phyloP scores from a whole-genome alignment of 129 eudicot genomes.

The Gnaphalium uliginosum region DNA sequence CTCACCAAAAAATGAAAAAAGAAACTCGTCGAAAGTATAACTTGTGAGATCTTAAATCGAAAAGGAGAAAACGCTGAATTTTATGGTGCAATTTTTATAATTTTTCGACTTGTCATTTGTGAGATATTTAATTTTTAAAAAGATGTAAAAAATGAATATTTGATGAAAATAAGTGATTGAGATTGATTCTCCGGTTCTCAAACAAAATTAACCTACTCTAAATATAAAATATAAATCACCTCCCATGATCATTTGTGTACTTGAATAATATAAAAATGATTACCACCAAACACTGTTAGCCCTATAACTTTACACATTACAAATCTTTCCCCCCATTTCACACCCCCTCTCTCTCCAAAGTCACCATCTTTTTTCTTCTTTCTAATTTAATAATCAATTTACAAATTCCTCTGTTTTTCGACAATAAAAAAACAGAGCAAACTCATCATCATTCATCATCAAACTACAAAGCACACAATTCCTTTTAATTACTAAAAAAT shows the following conservation, averaged over 20 bases:
- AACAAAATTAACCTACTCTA: too few relatives aligned
- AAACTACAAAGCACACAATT: neutral
- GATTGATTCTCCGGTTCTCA: too few relatives aligned
- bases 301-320: conserved; percentile 27
- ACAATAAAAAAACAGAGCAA: conserved; percentile 6
- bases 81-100: too few relatives aligned
- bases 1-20: too few relatives aligned
- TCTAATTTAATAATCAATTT: conserved; percentile 4
- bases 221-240: too few relatives aligned
- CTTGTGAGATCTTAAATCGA: too few relatives aligned
- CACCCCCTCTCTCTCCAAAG: neutral
- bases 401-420: neutral
- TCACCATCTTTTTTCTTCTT: conserved; percentile 4
- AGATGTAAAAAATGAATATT: too few relatives aligned
- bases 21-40: too few relatives aligned
- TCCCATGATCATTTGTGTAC: neutral
- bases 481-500: conserved; percentile 18
- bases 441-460: neutral
- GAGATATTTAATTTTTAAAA: too few relatives aligned
- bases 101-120: too few relatives aligned
- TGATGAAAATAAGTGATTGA: too few relatives aligned
- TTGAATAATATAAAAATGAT: neutral
- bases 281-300: neutral
- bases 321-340: conserved; percentile 22
- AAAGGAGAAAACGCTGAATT: too few relatives aligned